Evolutionary conservation across 2,329 filamentous ascomycete species (phyloP).

Genomic region (Dactylellina sp.): DNA sequence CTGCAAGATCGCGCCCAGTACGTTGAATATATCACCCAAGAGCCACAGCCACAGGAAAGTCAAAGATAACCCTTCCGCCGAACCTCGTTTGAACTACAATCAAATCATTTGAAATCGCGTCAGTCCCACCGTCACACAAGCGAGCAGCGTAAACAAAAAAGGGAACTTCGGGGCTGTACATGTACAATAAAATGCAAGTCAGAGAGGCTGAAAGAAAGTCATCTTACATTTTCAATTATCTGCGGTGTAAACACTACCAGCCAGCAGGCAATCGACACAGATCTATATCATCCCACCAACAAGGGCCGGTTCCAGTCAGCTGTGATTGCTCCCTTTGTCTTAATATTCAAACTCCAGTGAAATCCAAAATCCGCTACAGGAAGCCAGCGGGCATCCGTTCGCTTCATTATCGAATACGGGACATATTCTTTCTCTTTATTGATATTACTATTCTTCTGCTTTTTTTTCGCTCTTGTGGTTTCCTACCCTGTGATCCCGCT

Average conservation of each 20-base stretch:
- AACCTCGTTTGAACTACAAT: slow-evolving; percentile 76
- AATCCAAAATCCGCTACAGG: neutral
- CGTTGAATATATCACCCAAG: slow-evolving; percentile 94
- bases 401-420: neutral
- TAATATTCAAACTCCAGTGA: slow-evolving; percentile 13
- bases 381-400: neutral
- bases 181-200: too few relatives aligned
- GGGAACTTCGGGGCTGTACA: too few relatives aligned
- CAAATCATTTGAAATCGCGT: neutral
- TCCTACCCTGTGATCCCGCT: slow-evolving; percentile 56
- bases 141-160: too few relatives aligned
- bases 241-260: slow-evolving; percentile 97
- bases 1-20: slow-evolving; percentile 89
- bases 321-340: slow-evolving; percentile 2
- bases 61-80: slow-evolving; percentile 87
- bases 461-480: slow-evolving; percentile 16
- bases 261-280: slow-evolving; percentile 97
- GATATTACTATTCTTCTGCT: neutral
- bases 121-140: slow-evolving; percentile 2
- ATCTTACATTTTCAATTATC: slow-evolving; percentile 80
- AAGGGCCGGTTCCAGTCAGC: slow-evolving; percentile 35
- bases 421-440: neutral
- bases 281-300: slow-evolving; percentile 67
- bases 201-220: neutral
- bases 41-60: slow-evolving; percentile 95